Evolutionary conservation across 257 asterid genomes (phyloP).

Genomic region (Solanum habrochaites): DNA sequence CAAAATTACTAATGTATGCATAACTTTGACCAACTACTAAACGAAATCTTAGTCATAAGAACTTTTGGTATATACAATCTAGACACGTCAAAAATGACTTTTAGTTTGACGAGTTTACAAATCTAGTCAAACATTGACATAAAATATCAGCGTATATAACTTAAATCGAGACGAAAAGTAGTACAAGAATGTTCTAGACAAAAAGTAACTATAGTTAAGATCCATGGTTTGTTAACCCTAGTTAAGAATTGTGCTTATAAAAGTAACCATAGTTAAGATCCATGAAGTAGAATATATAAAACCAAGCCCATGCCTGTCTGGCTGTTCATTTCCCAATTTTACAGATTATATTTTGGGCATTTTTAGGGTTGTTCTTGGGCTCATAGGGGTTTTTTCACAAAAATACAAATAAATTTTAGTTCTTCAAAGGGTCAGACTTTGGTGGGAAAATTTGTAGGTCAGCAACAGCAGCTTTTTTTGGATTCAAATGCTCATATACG

Average conservation of each 20-base stretch:
- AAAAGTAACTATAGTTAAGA: conserved; percentile 16
- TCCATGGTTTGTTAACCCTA: conserved; percentile 8
- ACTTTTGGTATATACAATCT: background rate
- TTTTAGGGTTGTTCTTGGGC: conserved; percentile 19
- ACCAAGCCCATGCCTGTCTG: conserved; percentile 15
- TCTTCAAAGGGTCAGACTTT: conserved; percentile 12
- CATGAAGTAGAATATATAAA: conserved; percentile 3
- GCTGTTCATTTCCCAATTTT: conserved; percentile 6
- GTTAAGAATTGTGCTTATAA: conserved; percentile 14
- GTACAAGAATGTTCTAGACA: background rate
- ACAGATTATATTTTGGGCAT: conserved; percentile 5
- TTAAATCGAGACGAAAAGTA: background rate
- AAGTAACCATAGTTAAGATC: conserved; percentile 18
- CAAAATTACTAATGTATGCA: background rate
- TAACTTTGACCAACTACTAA: background rate
- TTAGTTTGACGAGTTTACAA: background rate
- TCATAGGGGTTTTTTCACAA: conserved; percentile 25
- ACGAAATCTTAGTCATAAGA: background rate
- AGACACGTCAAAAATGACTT: background rate
- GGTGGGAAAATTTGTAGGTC: conserved; percentile 25
- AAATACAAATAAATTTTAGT: conserved; percentile 1
- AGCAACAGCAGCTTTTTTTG: conserved; percentile 1
- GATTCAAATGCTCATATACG: conserved; percentile 13
- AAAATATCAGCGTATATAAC: background rate
- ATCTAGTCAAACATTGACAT: background rate